Evolutionary conservation across 1,284 basidiomycete genomes (phyloP).

Genomic region (Agaricales sp.): DNA sequence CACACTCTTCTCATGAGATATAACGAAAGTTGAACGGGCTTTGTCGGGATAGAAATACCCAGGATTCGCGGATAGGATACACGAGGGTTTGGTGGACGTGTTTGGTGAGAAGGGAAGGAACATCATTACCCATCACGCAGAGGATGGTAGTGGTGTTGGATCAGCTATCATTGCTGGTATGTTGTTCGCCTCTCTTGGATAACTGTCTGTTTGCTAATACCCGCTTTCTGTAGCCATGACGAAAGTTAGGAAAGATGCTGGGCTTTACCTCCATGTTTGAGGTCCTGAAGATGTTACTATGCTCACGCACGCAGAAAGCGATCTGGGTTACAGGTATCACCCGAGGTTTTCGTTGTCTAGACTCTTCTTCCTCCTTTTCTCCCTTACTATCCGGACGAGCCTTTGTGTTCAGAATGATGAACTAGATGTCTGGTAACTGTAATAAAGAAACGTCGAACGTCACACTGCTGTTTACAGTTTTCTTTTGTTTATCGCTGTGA

Average conservation of each 20-base stretch:
- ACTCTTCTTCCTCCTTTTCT: no score
- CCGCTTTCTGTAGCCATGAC: slow-evolving; percentile 23
- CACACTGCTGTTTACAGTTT: no score
- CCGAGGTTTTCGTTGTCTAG: no score
- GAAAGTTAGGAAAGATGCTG: slow-evolving; percentile 26
- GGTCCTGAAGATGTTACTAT: no score
- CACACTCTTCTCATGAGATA: neutral
- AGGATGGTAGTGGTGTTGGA: slow-evolving; percentile 94
- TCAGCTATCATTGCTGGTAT: slow-evolving; percentile 88
- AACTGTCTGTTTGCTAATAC: slow-evolving; percentile 1
- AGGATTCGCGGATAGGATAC: slow-evolving; percentile 81
- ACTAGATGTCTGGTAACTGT: no score
- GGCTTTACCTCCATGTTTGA: slow-evolving; percentile 23
- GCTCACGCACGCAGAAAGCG: no score
- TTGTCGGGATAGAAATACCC: slow-evolving; percentile 97
- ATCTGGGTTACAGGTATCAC: no score
- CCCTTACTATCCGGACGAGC: no score
- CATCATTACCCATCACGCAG: slow-evolving; percentile 84
- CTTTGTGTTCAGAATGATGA: no score
- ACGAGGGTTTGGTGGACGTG: slow-evolving; percentile 83
- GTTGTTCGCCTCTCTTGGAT: neutral
- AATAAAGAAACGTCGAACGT: no score
- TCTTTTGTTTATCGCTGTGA: no score
- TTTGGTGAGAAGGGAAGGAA: slow-evolving; percentile 91
- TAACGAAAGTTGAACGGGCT: neutral